phyloP scores from a whole-genome alignment of 2,329 filamentous ascomycete species.

The Verticillium klebahnii region DNA sequence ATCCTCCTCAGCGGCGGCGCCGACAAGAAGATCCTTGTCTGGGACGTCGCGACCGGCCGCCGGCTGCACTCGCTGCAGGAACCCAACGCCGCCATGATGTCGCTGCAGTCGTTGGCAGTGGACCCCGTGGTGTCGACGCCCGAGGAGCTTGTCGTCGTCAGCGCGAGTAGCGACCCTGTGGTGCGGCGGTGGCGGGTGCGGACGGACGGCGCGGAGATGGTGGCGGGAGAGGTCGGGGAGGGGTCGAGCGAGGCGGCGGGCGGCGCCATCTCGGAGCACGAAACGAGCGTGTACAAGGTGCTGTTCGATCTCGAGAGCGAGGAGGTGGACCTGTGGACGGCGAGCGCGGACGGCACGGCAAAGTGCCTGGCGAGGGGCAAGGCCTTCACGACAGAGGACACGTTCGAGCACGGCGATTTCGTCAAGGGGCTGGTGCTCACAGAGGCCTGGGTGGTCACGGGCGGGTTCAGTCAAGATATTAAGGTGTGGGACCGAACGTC shows the following conservation, averaged over 20 bases:
- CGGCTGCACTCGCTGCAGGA: constrained; percentile 76
- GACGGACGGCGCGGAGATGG: constrained; percentile 47
- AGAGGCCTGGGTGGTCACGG: constrained; percentile 77
- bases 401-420: constrained; percentile 79
- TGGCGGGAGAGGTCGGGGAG: constrained; percentile 26
- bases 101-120: constrained; percentile 72
- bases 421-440: constrained; percentile 76
- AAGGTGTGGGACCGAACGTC: constrained; percentile 79
- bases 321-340: constrained; percentile 80
- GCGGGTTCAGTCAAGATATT: constrained; percentile 85
- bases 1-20: constrained; percentile 70
- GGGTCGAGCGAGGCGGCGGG: constrained; percentile 15
- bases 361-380: constrained; percentile 71
- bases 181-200: constrained; percentile 74
- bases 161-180: constrained; percentile 73
- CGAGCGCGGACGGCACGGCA: constrained; percentile 83
- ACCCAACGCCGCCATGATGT: constrained; percentile 61
- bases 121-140: constrained; percentile 59
- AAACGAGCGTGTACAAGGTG: constrained; percentile 84
- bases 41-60: constrained; percentile 66
- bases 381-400: constrained; percentile 67
- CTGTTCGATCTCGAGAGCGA: constrained; percentile 61
- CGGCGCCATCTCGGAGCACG: constrained; percentile 66
- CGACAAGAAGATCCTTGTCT: constrained; percentile 78
- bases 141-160: constrained; percentile 59